Conservation (phyloP, 78 protist genomes). For the Dictyostelium purpureum region DNA sequence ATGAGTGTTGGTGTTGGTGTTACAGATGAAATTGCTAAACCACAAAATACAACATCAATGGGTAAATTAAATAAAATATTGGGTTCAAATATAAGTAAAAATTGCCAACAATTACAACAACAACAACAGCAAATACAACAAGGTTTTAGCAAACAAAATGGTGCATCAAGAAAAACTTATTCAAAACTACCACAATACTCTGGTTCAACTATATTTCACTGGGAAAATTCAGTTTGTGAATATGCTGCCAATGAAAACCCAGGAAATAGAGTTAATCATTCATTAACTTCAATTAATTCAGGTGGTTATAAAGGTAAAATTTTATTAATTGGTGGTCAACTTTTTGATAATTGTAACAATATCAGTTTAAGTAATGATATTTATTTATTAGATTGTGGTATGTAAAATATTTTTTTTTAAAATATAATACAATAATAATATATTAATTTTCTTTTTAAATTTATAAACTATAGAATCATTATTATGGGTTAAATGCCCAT, state of each 20-base stretch:
- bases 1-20: constrained; percentile 29
- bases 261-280: constrained; percentile 5
- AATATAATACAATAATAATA: too few relatives aligned
- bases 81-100: background rate
- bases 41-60: constrained; percentile 28
- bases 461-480: background rate
- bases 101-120: background rate
- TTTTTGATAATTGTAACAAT: background rate
- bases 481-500: constrained; percentile 22
- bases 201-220: constrained; percentile 15
- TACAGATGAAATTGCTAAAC: constrained; percentile 52
- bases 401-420: background rate
- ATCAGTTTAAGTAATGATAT: constrained; percentile 19
- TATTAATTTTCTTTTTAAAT: background rate
- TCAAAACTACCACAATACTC: constrained; percentile 48
- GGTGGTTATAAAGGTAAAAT: constrained; percentile 47
- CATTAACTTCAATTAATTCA: constrained; percentile 3
- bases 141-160: background rate
- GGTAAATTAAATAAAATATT: constrained; percentile 22
- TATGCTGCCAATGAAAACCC: constrained; percentile 44
- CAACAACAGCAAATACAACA: constrained; percentile 2
- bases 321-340: constrained; percentile 29
- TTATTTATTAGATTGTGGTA: constrained; percentile 37
- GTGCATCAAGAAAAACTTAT: constrained; percentile 14
- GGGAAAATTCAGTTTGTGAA: constrained; percentile 13